phyloP scores from a whole-genome alignment of 139 green algal genomes.

The Axilococcus clingmanii region DNA sequence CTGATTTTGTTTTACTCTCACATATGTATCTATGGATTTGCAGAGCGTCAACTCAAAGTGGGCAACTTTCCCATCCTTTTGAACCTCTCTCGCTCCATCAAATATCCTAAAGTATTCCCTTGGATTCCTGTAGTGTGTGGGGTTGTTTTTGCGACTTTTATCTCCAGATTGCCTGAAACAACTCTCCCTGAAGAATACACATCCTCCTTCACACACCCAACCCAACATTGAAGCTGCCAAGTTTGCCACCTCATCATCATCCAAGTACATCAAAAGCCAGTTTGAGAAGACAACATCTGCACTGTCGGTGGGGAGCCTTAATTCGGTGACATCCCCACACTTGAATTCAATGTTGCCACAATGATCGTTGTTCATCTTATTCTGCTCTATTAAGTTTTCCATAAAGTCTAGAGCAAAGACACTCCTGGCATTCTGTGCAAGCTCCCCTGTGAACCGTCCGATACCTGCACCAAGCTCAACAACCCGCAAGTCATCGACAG shows the following conservation, averaged over 20 bases:
- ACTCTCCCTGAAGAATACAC: constrained; percentile 81
- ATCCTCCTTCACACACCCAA: constrained; percentile 56
- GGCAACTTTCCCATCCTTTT: constrained; percentile 25
- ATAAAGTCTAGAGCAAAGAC: constrained; percentile 83
- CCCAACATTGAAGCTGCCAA: constrained; percentile 45
- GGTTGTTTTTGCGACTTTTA: constrained; percentile 56
- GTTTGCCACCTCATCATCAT: constrained; percentile 58
- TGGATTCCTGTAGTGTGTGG: constrained; percentile 82
- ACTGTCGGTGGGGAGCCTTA: constrained; percentile 25
- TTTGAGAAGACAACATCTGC: constrained; percentile 83
- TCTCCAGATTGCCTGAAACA: constrained; percentile 83
- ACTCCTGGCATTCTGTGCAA: constrained; percentile 46
- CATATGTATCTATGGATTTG: constrained; percentile 75
- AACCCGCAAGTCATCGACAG: constrained; percentile 46
- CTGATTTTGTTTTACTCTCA: constrained; percentile 75
- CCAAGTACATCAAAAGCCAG: constrained; percentile 92
- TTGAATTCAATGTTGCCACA: constrained; percentile 44
- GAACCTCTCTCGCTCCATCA: constrained; percentile 31
- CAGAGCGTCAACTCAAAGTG: constrained; percentile 53
- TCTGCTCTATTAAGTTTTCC: constrained; percentile 62
- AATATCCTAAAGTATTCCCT: constrained; percentile 66
- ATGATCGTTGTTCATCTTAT: constrained; percentile 36
- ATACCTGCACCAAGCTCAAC: constrained; percentile 86
- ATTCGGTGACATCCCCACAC: constrained; percentile 55
- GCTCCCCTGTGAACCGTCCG: constrained; percentile 71